A percentile compares a stretch with the other conserved stretches of the same genome.
Evolutionary conservation across 2,329 filamentous ascomycete genomes (phyloP).

Genomic region (Diaporthe humulicola): DNA sequence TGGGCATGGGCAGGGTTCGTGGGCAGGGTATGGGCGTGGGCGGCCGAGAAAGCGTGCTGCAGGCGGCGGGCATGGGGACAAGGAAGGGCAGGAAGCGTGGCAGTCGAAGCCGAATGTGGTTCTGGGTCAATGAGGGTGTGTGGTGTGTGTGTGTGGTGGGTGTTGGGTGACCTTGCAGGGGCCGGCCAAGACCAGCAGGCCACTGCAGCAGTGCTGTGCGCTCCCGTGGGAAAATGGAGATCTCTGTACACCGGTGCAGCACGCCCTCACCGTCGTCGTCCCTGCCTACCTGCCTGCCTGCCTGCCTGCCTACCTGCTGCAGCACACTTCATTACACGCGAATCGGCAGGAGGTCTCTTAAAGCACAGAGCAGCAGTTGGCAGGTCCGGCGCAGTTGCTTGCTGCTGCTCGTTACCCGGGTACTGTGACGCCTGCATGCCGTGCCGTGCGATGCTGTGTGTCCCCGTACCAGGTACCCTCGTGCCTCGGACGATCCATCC

Average conservation of each 20-base stretch:
- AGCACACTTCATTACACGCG: background rate
- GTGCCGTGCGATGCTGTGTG: background rate
- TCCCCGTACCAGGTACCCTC: background rate
- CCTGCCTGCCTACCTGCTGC: too few species aligned
- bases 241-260: conserved; percentile 26
- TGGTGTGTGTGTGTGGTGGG: background rate
- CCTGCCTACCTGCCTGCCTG: background rate
- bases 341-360: background rate
- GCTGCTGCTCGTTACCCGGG: background rate
- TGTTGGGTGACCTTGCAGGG: conserved; percentile 12
- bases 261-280: background rate
- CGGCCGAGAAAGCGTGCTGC: conserved; percentile 17
- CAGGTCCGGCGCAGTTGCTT: background rate
- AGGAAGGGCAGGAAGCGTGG: conserved; percentile 24
- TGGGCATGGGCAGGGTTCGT: conserved; percentile 4
- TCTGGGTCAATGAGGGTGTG: conserved; percentile 6
- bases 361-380: background rate
- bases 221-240: conserved; percentile 16
- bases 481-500: conserved; percentile 6
- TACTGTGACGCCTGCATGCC: background rate
- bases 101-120: conserved; percentile 23
- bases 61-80: conserved; percentile 1
- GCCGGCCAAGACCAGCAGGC: conserved; percentile 13
- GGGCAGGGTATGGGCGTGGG: conserved; percentile 13
- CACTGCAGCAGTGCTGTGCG: conserved; percentile 11